Conservation (phyloP, 176 grass and related monocot genomes). For the Calamus simplicifolius region DNA sequence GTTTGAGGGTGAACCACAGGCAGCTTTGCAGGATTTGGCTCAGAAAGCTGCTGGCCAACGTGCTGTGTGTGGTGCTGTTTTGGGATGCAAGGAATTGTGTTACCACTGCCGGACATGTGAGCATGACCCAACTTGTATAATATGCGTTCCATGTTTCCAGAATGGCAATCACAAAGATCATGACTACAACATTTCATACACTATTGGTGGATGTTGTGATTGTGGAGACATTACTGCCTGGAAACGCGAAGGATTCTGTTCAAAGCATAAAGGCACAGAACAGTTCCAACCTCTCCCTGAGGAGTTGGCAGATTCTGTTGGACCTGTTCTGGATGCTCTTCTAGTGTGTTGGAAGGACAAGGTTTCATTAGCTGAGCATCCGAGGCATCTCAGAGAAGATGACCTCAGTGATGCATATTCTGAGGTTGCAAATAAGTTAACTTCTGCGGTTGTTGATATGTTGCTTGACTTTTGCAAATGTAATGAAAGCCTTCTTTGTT, state of each 20-base stretch:
- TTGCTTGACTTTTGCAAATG: constrained; percentile 68
- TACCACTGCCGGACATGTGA: constrained; percentile 92
- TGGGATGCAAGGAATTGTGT: constrained; percentile 78
- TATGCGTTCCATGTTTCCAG: constrained; percentile 91
- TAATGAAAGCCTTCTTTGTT: constrained; percentile 84
- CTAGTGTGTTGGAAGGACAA: constrained; percentile 69
- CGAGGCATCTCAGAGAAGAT: neutral
- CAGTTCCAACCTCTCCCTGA: constrained; percentile 75
- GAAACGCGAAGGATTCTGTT: constrained; percentile 92
- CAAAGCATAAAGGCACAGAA: constrained; percentile 69
- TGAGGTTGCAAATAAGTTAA: constrained; percentile 45
- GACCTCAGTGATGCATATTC: constrained; percentile 7
- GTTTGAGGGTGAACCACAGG: constrained; percentile 50
- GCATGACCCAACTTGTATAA: constrained; percentile 76
- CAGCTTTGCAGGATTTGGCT: constrained; percentile 40
- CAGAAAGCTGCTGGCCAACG: constrained; percentile 36
- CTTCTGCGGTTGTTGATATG: constrained; percentile 48
- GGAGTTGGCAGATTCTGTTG: constrained; percentile 52
- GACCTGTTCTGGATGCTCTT: constrained; percentile 58
- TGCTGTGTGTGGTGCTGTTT: constrained; percentile 78
- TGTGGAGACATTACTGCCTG: constrained; percentile 94
- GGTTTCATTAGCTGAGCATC: constrained; percentile 32
- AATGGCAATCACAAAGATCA: constrained; percentile 84
- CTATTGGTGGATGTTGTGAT: constrained; percentile 89
- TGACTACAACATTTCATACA: constrained; percentile 96